Base-by-base conservation (phyloP, 345 rosid species). In the Dovyalis caffra region DNA sequence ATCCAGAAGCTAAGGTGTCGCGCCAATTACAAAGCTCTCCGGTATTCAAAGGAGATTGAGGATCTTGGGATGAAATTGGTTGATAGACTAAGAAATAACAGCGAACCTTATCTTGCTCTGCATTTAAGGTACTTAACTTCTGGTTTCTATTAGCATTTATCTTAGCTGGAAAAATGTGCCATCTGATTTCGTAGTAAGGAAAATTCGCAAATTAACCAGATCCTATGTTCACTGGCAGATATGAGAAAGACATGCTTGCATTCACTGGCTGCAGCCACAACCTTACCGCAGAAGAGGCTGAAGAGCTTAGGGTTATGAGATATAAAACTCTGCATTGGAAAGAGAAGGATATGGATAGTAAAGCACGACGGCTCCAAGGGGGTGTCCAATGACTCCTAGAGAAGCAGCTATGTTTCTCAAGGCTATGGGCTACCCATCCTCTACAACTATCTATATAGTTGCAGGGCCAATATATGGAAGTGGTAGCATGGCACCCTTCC, bases 371-470 rank as follows among this genome's bases (percentile, higher is more conserved):
- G 35, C 77, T 87, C 40, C 88, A 90, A 68, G 99, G 98, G 16
- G 97, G 99, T 96, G 99, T 60, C 99, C 99, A 0, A 93, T 96
- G 98, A 86, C 99, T 28, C 98, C 99, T 0, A 88, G 97, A 84
- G 99, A 96, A 82, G 99, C 99, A 2, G 98, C 97, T 57, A 62
- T 88, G 82, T 92, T 93, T 76, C 91, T 96, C 8, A 93, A 93
- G 84, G 98, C 98, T 26, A 85, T 93, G 97, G 99, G 98, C 10
- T 96, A 96, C 71, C 97, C 98, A 28, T 84, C 94, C 60, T 82
- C 92, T 5, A 95, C 98, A 26, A 88, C 85, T 43, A 85, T 95
- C 75, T 95, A 93, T 78, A 93, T 95, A 66, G 99, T 95, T 72
- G 98, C 98, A 2, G 99, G 99, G 63, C 87, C 87, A 76, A 91